Evolutionary conservation across 257 asterid genomes (phyloP), one percentile per base, ranked within the genome.

Genomic region (Gentiana straminea): DNA sequence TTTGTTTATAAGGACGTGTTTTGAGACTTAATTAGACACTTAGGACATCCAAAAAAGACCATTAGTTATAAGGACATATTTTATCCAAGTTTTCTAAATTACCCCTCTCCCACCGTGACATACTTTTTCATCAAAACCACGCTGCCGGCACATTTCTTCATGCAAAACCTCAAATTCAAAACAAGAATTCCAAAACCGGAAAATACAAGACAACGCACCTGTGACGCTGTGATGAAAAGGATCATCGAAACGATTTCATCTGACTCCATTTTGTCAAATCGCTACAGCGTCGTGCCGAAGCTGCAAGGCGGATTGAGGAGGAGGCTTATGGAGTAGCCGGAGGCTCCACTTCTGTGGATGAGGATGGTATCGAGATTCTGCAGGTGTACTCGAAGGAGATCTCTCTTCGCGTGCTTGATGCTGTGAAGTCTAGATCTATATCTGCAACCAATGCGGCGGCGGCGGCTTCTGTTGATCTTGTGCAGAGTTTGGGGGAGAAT

Each of bases 351-450:
- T n/a, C n/a, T n/a, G n/a, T n/a, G n/a, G 79, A 75, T 2, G 88
- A 76, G 37, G 94, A 79, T 15, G 95, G 94, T 72, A 79, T 86
- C 81, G 92, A 79, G 76, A 76, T 79, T 61, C 61, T 89, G 68
- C 84, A 83, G 84, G 70, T 81, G 15, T 88, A 88, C 54, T 85
- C 97, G 3, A 83, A 81, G 78, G 97, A 88, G 74, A 85, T 88
- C 54, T 81, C 95, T 52, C 75, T 77, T 74, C 75, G 82, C 39
- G 80, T 84, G 94, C 74, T 88, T 54, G 94, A 88, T 3, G 69
- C 73, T 9, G 86, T 81, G 60, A 85, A 88, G 77, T 65, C 91
- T 72, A 85, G 94, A 83, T 85, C 94, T 73, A 82, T 35, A 2
- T 76, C 79, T 13, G 39, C 75, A 37, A 41, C 46, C 46, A 10